Percentiles rank a stretch among this genome's conserved stretches.
phyloP scores from a whole-genome alignment of 495 filamentous ascomycete species.

The Evernia prunastri region DNA sequence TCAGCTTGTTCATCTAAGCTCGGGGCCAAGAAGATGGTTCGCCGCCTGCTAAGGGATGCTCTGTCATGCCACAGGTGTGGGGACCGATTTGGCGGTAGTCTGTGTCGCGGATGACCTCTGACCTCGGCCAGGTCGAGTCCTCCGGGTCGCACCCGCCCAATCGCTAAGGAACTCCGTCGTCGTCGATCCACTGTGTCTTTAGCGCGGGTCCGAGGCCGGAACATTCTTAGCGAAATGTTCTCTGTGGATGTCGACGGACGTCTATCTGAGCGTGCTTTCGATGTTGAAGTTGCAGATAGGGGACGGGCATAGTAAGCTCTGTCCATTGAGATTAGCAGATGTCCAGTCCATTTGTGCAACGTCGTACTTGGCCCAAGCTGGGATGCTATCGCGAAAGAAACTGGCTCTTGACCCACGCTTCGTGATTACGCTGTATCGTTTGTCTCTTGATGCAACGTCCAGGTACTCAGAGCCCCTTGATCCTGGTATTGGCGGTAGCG shows the following conservation, averaged over 20 bases:
- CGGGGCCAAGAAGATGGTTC: slow-evolving; percentile 62
- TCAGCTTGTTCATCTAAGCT: slow-evolving; percentile 58
- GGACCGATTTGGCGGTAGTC: slow-evolving; percentile 47
- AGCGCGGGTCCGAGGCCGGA: slow-evolving; percentile 47
- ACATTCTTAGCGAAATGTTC: slow-evolving; percentile 42
- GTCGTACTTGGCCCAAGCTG: slow-evolving; percentile 56
- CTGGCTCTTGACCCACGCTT: slow-evolving; percentile 45
- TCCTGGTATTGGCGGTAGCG: slow-evolving; percentile 33
- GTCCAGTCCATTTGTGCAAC: background rate
- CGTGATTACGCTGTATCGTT: slow-evolving; percentile 34
- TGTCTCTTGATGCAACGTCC: slow-evolving; percentile 37
- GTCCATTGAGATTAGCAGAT: slow-evolving; percentile 1
- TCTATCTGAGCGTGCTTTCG: slow-evolving; percentile 9
- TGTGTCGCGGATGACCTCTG: slow-evolving; percentile 15
- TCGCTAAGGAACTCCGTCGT: slow-evolving; percentile 19
- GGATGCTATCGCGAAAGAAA: slow-evolving; percentile 50
- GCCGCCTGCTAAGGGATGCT: slow-evolving; percentile 39
- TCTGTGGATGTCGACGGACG: slow-evolving; percentile 30
- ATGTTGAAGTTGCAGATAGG: slow-evolving; percentile 19
- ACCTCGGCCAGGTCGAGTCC: slow-evolving; percentile 20
- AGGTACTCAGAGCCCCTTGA: slow-evolving; percentile 32
- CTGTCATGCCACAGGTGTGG: slow-evolving; percentile 66
- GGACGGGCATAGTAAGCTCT: slow-evolving; percentile 40
- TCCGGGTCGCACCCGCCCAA: slow-evolving; percentile 17
- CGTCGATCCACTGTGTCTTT: slow-evolving; percentile 31